Evolutionary conservation across 2,329 filamentous ascomycete genomes (phyloP).

Genomic region (Neopestalotiopsis rosae): DNA sequence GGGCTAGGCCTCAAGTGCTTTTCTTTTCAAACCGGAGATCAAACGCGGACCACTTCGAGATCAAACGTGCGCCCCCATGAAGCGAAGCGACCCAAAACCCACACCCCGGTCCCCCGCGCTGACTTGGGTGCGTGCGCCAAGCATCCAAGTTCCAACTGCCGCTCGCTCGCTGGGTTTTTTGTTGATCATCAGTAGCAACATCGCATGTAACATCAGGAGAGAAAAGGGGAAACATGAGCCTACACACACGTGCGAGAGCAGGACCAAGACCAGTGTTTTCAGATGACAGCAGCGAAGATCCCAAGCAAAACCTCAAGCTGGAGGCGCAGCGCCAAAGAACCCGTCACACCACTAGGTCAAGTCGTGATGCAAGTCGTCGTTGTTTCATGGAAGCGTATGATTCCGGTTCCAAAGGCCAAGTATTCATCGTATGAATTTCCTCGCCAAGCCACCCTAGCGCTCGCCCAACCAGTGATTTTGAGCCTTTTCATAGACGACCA

Average conservation of each 20-base stretch:
- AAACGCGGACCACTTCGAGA: slow-evolving; percentile 15
- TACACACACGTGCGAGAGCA: background rate
- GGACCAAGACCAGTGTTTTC: background rate
- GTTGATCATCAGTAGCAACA: background rate
- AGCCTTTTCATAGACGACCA: no score
- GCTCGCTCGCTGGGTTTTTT: background rate
- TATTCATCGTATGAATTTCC: background rate
- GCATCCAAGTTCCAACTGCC: slow-evolving; percentile 5
- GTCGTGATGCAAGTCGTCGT: background rate
- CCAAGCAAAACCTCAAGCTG: background rate
- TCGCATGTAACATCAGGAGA: background rate
- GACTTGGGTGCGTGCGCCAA: no score
- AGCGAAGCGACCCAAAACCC: background rate
- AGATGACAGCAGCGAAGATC: background rate
- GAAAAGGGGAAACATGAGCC: background rate
- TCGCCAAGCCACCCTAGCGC: no score
- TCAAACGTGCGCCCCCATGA: slow-evolving; percentile 10
- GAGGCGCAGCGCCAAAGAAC: background rate
- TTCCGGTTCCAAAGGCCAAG: slow-evolving; percentile 13
- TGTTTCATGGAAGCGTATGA: slow-evolving; percentile 13
- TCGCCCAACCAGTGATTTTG: no score
- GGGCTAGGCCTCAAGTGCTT: background rate
- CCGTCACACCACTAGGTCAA: slow-evolving; percentile 1
- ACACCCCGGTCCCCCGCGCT: background rate
- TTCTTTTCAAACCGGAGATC: slow-evolving; percentile 15